Conservation (phyloP, 495 filamentous ascomycete genomes). For the Platismatia glauca region DNA sequence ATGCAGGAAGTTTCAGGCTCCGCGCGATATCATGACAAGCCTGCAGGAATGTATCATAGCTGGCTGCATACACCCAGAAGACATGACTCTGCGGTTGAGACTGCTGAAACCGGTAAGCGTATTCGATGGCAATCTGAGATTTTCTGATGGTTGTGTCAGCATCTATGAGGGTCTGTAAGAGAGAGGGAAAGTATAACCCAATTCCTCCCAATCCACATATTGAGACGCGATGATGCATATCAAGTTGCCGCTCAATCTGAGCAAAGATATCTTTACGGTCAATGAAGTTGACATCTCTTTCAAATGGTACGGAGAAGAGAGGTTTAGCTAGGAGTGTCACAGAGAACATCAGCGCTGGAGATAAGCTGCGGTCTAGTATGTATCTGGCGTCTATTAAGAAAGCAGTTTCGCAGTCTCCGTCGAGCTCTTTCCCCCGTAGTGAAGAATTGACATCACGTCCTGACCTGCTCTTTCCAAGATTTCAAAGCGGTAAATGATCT, state of each 20-base stretch:
- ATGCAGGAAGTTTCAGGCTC: background rate
- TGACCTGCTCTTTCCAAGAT: no score
- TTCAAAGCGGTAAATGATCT: background rate
- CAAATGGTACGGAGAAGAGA: background rate
- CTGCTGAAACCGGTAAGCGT: background rate
- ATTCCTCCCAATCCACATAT: no score
- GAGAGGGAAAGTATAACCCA: no score
- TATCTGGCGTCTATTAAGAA: conserved; percentile 1
- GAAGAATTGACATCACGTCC: no score
- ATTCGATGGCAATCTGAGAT: background rate
- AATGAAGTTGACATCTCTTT: background rate
- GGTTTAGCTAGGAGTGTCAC: background rate
- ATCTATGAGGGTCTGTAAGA: no score
- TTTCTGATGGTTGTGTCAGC: no score
- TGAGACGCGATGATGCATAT: no score
- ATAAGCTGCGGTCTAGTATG: background rate
- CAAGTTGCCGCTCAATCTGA: no score
- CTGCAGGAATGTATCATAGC: background rate
- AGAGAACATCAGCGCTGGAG: background rate
- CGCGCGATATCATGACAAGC: background rate
- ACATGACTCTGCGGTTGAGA: background rate
- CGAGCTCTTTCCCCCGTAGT: background rate
- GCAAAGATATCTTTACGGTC: no score
- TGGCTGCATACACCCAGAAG: conserved; percentile 4
- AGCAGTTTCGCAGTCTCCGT: background rate